Base-by-base conservation (phyloP, 1,284 basidiomycete genomes). In the Fomitopsis palustris region DNA sequence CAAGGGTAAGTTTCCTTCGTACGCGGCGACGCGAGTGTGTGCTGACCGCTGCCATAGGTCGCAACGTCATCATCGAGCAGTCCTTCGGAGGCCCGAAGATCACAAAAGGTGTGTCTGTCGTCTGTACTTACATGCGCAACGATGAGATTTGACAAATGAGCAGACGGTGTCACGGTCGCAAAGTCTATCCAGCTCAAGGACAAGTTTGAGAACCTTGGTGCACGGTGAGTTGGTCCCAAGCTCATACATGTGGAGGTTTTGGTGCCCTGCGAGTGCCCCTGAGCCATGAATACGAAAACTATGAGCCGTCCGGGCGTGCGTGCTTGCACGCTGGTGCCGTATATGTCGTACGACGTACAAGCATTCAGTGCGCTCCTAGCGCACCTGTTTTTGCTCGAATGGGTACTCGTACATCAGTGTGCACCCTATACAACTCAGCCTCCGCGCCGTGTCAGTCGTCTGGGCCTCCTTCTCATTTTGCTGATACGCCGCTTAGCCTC, bases 1-100 rank as follows among this genome's bases (percentile, higher is more conserved):
- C 56, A 99, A 99, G 80, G 95, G 93, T 90, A 60, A 16, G 81
- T 16, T 25, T 21, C 33, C 23, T 27, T 23, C 27, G 3, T 1
- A 0, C 2, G 16, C 33, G 19, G 8, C 6, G 2, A n/a, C 35
- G 37, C 33, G 6, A 37, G 16, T 9, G n/a, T 59, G 9, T 51
- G 66, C 57, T 70, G 59, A n/a, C 17, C 25, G 47, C 61, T 64
- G 29, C 39, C 47, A 14, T 63, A 92, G 92, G 95, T 69, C 87
- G 96, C 70, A 99, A 98, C 75, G 96, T 98, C 70, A 98, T 99
- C 80, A 98, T 99, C 72, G 96, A 98, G 75, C 96, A 98, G 82
- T 86, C 94, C 38, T 99, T 91, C 70, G 96, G 96, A 69, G 94
- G 95, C 55, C 96, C 96, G 64, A 98, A 99, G 78, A 97, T 98